Evolutionary conservation across 345 rosid species (phyloP), one percentile per base, ranked within the genome.

Genomic region (Salix arbutifolia): DNA sequence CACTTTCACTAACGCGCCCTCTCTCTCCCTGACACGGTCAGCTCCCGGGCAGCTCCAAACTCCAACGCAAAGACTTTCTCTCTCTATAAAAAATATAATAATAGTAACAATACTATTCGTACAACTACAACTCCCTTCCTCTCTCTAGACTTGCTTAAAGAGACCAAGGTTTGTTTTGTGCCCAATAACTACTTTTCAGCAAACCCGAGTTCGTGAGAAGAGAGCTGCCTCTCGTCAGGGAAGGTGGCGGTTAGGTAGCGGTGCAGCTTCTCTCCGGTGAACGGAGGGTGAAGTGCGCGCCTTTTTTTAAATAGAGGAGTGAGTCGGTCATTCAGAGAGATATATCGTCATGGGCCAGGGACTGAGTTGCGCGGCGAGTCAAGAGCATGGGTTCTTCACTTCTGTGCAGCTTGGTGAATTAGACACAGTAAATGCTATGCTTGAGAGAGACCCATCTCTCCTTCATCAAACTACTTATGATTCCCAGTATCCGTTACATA

Each of bases 401-500:
- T 91, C 97, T n/a, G 92, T 91, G 4, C 97, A 91, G 89, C 78
- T 81, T 61, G 98, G 97, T 17, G 95, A 92, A 65, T 25, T 83
- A 46, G 86, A 88, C 4, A 74, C 84, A 33, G 91, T 91, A 13
- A 82, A 83, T 6, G 77, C 80, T 28, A 76, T 89, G 85, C 56
- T 96, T 30, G 79, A 77, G 77, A 71, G 84, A 81, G 91, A 96
- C 65, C 88, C 98, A 4, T 77, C 78, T 74, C 85, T 91, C 26
- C 68, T 88, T 68, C 77, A 81, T 58, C 89, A 90, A 60, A 86
- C 88, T 26, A 90, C 92, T 80, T 90, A 92, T 82, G 97, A 92
- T 88, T 95, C 94, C 60, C 94, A 93, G 83, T 96, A 93, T 76
- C 78, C 88, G 53, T 91, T 96, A 69, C 99, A 96, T 79, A 83